Evolutionary conservation across 1,284 basidiomycete species (phyloP).

Genomic region (Apiotrichum siamense): DNA sequence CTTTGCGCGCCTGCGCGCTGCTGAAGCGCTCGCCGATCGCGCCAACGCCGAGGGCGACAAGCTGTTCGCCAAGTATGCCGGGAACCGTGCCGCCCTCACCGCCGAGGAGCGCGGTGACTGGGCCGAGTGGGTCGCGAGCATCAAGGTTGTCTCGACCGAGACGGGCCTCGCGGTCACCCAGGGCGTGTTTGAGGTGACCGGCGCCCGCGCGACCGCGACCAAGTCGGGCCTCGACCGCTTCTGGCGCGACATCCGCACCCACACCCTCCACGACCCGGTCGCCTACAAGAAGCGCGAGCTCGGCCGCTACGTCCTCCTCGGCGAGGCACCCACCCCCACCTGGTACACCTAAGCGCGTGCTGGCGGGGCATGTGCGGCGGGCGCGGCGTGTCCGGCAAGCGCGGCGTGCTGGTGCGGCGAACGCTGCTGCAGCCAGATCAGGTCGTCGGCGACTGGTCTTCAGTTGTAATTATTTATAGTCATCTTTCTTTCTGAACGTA

Average conservation of each 20-base stretch:
- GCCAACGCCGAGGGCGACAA: constrained; percentile 19
- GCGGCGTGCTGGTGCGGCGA: too few species aligned
- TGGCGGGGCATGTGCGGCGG: too few species aligned
- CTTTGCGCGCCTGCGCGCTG: constrained; percentile 36
- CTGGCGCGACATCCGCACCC: constrained; percentile 19
- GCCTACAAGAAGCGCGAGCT: constrained; percentile 18
- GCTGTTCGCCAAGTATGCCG: constrained; percentile 17
- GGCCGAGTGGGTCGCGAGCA: constrained; percentile 37
- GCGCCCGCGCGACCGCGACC: constrained; percentile 32
- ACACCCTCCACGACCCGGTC: constrained; percentile 42
- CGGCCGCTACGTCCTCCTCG: constrained; percentile 4
- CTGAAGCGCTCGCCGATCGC: constrained; percentile 34
- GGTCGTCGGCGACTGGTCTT: too few species aligned
- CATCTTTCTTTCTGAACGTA: too few species aligned
- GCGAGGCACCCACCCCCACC: constrained; percentile 7
- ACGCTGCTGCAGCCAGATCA: too few species aligned
- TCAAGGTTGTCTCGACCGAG: constrained; percentile 37
- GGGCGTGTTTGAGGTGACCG: constrained; percentile 37
- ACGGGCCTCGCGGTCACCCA: constrained; percentile 36
- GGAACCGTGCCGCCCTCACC: constrained; percentile 23
- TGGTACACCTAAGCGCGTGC: constrained; percentile 6
- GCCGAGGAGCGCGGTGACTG: constrained; percentile 34
- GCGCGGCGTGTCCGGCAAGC: too few species aligned
- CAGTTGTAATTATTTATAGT: too few species aligned
- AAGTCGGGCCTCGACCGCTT: constrained; percentile 37